Conservation (phyloP, 495 filamentous ascomycete genomes). For the Lasiosphaeris hirsuta region DNA sequence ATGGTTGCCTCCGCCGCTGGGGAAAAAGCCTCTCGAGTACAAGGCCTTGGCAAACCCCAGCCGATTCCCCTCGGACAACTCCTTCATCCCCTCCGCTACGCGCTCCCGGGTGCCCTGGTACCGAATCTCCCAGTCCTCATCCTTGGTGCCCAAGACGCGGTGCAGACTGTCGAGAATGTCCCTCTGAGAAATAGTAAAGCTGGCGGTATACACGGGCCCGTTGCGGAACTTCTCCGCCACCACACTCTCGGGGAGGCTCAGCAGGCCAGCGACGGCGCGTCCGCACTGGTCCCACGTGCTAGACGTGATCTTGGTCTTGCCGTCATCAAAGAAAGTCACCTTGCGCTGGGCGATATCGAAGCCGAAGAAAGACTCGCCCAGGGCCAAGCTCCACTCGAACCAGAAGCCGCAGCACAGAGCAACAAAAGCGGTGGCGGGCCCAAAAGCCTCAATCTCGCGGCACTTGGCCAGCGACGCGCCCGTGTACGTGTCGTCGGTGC, state of each 20-base stretch:
- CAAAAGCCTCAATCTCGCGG: slow-evolving; percentile 37
- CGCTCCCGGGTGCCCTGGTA: slow-evolving; percentile 42
- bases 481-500: slow-evolving; percentile 30
- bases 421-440: slow-evolving; percentile 24
- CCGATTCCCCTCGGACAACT: slow-evolving; percentile 41
- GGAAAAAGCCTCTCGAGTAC: slow-evolving; percentile 51
- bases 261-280: slow-evolving; percentile 36
- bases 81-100: slow-evolving; percentile 37
- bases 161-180: slow-evolving; percentile 47
- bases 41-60: slow-evolving; percentile 49
- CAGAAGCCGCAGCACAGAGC: slow-evolving; percentile 44
- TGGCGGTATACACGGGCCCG: slow-evolving; percentile 36
- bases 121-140: slow-evolving; percentile 55
- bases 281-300: slow-evolving; percentile 45
- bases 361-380: slow-evolving; percentile 29
- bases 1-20: slow-evolving; percentile 43
- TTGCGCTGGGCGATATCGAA: slow-evolving; percentile 31
- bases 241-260: slow-evolving; percentile 46
- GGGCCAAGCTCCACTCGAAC: slow-evolving; percentile 44
- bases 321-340: slow-evolving; percentile 36
- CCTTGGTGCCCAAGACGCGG: slow-evolving; percentile 51
- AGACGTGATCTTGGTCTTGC: slow-evolving; percentile 24
- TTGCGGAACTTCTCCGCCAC: slow-evolving; percentile 35
- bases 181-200: slow-evolving; percentile 44
- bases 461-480: neutral